Evolutionary conservation across 2,329 filamentous ascomycete species (phyloP).

Genomic region (Polychaeton citri): DNA sequence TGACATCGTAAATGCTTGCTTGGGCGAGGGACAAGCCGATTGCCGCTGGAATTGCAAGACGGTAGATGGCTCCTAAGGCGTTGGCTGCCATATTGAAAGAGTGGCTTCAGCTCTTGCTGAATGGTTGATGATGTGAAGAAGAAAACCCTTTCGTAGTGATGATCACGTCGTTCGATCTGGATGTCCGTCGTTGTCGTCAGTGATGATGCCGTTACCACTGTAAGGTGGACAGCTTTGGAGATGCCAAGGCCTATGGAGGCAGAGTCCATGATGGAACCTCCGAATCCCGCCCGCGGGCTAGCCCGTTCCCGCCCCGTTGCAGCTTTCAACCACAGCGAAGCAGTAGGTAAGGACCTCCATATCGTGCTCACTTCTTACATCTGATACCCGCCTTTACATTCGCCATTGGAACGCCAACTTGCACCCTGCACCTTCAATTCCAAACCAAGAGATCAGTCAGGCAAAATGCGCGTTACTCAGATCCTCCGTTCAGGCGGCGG

Average conservation of each 20-base stretch:
- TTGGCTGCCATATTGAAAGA: slow-evolving; percentile 25
- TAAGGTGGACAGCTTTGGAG: slow-evolving; percentile 1
- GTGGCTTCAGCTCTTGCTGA: background rate
- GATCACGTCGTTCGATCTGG: too few species aligned
- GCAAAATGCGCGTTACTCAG: slow-evolving; percentile 24
- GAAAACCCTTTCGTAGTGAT: too few species aligned
- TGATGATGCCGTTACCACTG: slow-evolving; percentile 5
- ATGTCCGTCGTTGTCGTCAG: slow-evolving; percentile 2
- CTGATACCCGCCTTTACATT: background rate
- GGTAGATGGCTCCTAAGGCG: slow-evolving; percentile 49
- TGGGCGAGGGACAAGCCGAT: slow-evolving; percentile 55
- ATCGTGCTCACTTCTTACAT: background rate
- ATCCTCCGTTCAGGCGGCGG: slow-evolving; percentile 23
- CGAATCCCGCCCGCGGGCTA: background rate
- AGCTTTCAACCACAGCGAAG: background rate
- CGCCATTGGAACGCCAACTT: background rate
- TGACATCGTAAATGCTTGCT: slow-evolving; percentile 90
- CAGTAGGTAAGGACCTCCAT: background rate
- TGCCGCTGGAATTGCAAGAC: slow-evolving; percentile 59
- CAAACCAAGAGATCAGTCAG: slow-evolving; percentile 4
- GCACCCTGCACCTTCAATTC: background rate
- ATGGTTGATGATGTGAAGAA: background rate
- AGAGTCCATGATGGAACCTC: background rate
- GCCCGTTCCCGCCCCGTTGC: background rate
- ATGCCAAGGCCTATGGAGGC: background rate